Conservation (phyloP, 2,329 filamentous ascomycete species). For the Diaporthe vexans region DNA sequence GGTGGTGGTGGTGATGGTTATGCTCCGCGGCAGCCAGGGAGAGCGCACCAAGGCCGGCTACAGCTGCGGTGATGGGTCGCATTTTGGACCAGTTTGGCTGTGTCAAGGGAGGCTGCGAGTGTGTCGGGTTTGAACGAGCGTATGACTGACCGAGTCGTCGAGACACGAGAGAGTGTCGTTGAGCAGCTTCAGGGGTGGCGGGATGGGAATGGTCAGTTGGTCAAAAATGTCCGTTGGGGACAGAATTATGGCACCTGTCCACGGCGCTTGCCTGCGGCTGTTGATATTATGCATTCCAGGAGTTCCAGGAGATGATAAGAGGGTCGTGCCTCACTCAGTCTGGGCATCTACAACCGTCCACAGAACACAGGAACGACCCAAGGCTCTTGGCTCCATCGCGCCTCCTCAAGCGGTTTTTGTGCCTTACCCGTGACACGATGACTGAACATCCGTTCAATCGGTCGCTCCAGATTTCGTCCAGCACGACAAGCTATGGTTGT, state of each 20-base stretch:
- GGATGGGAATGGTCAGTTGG: slow-evolving; percentile 12
- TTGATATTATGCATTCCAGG: slow-evolving; percentile 27
- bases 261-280: slow-evolving; percentile 7
- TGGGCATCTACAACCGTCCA: slow-evolving; percentile 9
- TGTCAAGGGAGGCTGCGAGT: slow-evolving; percentile 26
- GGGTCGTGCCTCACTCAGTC: slow-evolving; percentile 14
- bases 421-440: background rate
- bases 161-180: slow-evolving; percentile 4
- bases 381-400: slow-evolving; percentile 5
- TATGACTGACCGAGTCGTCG: slow-evolving; percentile 8
- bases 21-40: slow-evolving; percentile 36
- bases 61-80: slow-evolving; percentile 16
- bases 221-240: slow-evolving; percentile 3
- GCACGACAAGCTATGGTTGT: no score
- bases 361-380: slow-evolving; percentile 20
- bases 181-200: background rate
- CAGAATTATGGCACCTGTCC: background rate
- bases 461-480: background rate
- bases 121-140: slow-evolving; percentile 15
- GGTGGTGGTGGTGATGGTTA: slow-evolving; percentile 34
- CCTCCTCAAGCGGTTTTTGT: background rate
- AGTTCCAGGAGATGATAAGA: slow-evolving; percentile 23
- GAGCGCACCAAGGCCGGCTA: slow-evolving; percentile 28
- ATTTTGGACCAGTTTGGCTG: slow-evolving; percentile 16
- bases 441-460: background rate